Percentiles rank a stretch among this genome's conserved stretches.
phyloP scores from a whole-genome alignment of 2,329 filamentous ascomycete genomes.

The Colletotrichum agaves region DNA sequence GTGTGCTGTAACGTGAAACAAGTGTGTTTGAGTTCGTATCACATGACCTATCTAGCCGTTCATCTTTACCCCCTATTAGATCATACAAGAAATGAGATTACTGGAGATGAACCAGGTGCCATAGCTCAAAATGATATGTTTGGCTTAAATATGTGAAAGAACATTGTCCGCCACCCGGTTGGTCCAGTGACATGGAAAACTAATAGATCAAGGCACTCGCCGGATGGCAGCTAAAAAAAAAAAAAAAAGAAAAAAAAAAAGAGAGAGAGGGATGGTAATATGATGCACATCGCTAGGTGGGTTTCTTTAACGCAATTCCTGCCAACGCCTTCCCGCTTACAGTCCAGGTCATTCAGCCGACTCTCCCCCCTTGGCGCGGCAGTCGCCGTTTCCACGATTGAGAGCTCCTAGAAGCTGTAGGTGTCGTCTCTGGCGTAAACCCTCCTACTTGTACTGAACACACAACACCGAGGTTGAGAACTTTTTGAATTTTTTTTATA shows the following conservation, averaged over 20 bases:
- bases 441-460: constrained; percentile 23
- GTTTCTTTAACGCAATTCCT: constrained; percentile 31
- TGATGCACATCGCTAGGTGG: constrained; percentile 34
- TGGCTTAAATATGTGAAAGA: constrained; percentile 31
- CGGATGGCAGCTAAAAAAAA: constrained; percentile 27
- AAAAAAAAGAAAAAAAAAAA: too few species aligned
- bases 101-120: constrained; percentile 8
- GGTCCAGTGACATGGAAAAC: constrained; percentile 2
- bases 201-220: constrained; percentile 10
- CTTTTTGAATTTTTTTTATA: constrained; percentile 8
- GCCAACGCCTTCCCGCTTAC: constrained; percentile 32
- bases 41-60: neutral
- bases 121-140: constrained; percentile 29
- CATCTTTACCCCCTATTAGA: neutral
- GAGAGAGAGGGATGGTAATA: too few species aligned
- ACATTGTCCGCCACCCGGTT: constrained; percentile 18
- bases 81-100: neutral
- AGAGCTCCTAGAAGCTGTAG: constrained; percentile 16
- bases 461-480: neutral
- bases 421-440: constrained; percentile 16
- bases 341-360: constrained; percentile 3
- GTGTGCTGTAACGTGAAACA: neutral
- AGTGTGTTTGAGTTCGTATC: neutral
- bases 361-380: constrained; percentile 7
- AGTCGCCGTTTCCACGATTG: neutral